Evolutionary conservation across 257 asterid genomes (phyloP).

Genomic region (Solanum bukasovii): DNA sequence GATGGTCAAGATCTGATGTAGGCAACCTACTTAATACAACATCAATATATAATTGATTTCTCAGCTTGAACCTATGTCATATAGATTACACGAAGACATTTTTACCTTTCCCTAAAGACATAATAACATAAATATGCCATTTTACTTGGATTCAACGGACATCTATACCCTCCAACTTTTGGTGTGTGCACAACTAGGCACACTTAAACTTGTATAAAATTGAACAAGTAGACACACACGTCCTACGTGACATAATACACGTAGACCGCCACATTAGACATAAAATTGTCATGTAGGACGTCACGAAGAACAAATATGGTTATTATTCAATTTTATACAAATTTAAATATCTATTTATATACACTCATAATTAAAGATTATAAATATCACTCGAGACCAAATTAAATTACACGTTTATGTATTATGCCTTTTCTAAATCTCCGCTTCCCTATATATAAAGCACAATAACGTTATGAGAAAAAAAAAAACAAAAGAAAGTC

Average conservation of each 20-base stretch:
- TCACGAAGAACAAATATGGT: background rate
- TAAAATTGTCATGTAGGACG: no score
- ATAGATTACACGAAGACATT: background rate
- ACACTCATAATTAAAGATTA: no score
- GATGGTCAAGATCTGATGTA: background rate
- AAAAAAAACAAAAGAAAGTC: background rate
- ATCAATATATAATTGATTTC: background rate
- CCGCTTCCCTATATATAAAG: background rate
- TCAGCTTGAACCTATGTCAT: rapidly evolving
- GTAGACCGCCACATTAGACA: no score
- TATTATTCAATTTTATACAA: no score
- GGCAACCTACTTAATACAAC: background rate
- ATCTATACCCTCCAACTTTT: background rate
- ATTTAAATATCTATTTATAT: no score
- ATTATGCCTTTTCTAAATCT: background rate
- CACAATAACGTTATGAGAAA: no score
- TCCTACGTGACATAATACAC: background rate
- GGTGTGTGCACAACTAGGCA: background rate
- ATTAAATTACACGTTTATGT: no score
- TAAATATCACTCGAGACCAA: background rate
- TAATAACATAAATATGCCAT: no score
- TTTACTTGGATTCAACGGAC: background rate
- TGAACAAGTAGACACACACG: no score
- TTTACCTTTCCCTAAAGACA: background rate
- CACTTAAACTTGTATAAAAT: background rate